phyloP scores from a whole-genome alignment of 305 asterid genomes.

The Salvia sclarea region DNA sequence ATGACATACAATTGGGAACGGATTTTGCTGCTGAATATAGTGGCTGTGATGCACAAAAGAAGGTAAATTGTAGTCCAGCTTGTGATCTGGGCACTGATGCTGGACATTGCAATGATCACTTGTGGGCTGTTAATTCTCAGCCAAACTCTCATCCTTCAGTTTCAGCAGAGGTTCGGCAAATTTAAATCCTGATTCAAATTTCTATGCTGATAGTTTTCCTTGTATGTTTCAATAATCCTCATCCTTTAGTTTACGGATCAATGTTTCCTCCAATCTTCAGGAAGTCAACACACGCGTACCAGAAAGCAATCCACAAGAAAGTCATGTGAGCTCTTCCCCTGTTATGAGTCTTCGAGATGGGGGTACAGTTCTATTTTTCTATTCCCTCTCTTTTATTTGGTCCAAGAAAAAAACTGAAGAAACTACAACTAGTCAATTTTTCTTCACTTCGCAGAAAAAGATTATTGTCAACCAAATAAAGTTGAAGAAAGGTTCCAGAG shows the following conservation, averaged over 20 bases:
- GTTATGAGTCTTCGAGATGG: slow-evolving; percentile 35
- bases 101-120: slow-evolving; percentile 29
- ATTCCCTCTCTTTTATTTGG: slow-evolving; percentile 27
- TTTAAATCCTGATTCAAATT: slow-evolving; percentile 17
- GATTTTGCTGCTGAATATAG: slow-evolving; percentile 30
- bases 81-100: slow-evolving; percentile 37
- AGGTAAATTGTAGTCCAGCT: slow-evolving; percentile 23
- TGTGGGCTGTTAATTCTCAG: slow-evolving; percentile 36
- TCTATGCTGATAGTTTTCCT: neutral
- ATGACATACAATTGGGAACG: slow-evolving; percentile 33
- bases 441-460: slow-evolving; percentile 44
- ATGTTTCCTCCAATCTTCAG: slow-evolving; percentile 45
- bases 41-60: slow-evolving; percentile 35
- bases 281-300: slow-evolving; percentile 31
- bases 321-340: slow-evolving; percentile 40
- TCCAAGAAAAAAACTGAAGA: slow-evolving; percentile 19
- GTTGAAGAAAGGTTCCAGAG: slow-evolving; percentile 55
- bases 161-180: slow-evolving; percentile 41
- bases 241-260: slow-evolving; percentile 24
- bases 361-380: slow-evolving; percentile 42
- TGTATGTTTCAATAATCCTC: slow-evolving; percentile 4
- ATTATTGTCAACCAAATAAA: slow-evolving; percentile 22
- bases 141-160: slow-evolving; percentile 36
- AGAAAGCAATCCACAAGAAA: slow-evolving; percentile 40
- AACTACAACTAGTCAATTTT: slow-evolving; percentile 22